These are phyloP conservation scores for Torulaspora indica DNA, from an alignment of 805 yeast genomes.

Conservation along the genomic window DNA sequence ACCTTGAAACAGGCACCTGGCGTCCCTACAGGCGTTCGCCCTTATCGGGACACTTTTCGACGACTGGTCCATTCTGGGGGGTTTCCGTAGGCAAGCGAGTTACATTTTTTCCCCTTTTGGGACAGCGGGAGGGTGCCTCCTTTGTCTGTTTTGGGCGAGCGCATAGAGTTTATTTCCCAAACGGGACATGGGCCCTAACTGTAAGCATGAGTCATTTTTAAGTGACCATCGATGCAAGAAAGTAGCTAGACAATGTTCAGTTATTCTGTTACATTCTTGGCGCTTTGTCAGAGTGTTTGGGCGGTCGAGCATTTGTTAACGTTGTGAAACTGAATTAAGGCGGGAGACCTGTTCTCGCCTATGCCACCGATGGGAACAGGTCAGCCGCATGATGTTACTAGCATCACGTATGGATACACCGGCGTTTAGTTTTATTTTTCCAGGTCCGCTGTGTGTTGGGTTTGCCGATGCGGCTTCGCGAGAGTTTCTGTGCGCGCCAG, in stretches of 20 bases:
- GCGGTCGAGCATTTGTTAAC: neutral
- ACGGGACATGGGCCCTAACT: neutral
- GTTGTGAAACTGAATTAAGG: too few species aligned
- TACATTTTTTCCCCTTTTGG: neutral
- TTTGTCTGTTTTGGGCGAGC: neutral
- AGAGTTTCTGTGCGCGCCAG: slow-evolving; percentile 4
- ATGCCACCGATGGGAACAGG: too few species aligned
- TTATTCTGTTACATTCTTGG: neutral
- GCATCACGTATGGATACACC: neutral
- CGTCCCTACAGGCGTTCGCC: neutral
- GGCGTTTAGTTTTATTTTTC: neutral
- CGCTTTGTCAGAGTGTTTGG: neutral
- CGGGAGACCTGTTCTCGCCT: too few species aligned
- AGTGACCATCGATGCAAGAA: neutral
- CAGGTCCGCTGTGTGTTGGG: neutral
- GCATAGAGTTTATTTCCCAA: slow-evolving; percentile 1
- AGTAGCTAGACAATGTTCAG: neutral
- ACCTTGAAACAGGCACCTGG: neutral
- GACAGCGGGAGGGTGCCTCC: neutral
- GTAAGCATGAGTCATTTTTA: neutral
- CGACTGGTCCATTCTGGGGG: neutral
- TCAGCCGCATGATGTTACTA: slow-evolving; percentile 1
- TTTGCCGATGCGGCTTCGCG: neutral
- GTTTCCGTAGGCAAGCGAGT: neutral
- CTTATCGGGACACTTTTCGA: neutral